Evolutionary conservation across 768 basidiomycete genomes (phyloP).

Genomic region (Pulveroboletus sp.): DNA sequence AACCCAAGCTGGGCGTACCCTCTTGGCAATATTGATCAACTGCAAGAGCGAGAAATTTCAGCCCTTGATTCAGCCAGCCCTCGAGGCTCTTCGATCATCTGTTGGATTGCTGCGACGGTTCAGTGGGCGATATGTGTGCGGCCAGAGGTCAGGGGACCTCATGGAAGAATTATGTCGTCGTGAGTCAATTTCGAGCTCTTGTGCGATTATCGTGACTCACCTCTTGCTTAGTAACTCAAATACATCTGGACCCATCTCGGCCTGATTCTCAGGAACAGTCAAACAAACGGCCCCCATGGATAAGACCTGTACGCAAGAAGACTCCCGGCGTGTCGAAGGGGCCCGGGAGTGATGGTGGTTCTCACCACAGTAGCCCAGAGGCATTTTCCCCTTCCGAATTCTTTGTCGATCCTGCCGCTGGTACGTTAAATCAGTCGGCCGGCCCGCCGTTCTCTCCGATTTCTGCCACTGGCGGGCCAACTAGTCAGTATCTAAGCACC

Average conservation of each 20-base stretch:
- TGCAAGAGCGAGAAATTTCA: conserved; percentile 80
- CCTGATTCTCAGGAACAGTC: conserved; percentile 48
- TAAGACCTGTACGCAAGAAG: conserved; percentile 85
- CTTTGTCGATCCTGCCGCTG: conserved; percentile 45
- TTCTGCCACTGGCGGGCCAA: conserved; percentile 10
- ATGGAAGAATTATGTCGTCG: conserved; percentile 95
- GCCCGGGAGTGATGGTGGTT: conserved; percentile 44
- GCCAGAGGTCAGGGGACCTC: conserved; percentile 84
- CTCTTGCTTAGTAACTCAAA: conserved; percentile 63
- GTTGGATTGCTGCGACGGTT: conserved; percentile 86
- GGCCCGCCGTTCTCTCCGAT: conserved; percentile 22
- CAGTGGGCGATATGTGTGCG: conserved; percentile 90
- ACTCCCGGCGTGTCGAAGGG: conserved; percentile 44
- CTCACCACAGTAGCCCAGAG: conserved; percentile 57
- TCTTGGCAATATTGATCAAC: conserved; percentile 84
- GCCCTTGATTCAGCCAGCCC: conserved; percentile 73
- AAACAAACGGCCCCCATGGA: conserved; percentile 73
- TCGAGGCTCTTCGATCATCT: conserved; percentile 85
- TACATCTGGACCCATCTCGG: conserved; percentile 73
- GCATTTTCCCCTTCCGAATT: conserved; percentile 65
- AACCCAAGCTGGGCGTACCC: conserved; percentile 88
- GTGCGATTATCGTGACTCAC: conserved; percentile 8
- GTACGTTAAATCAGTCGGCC: conserved; percentile 23
- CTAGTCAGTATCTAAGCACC: conserved; percentile 24
- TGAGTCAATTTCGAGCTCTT: conserved; percentile 31